Base-by-base conservation (phyloP, 2,329 filamentous ascomycete species). In the Hymenoscyphus linearis region DNA sequence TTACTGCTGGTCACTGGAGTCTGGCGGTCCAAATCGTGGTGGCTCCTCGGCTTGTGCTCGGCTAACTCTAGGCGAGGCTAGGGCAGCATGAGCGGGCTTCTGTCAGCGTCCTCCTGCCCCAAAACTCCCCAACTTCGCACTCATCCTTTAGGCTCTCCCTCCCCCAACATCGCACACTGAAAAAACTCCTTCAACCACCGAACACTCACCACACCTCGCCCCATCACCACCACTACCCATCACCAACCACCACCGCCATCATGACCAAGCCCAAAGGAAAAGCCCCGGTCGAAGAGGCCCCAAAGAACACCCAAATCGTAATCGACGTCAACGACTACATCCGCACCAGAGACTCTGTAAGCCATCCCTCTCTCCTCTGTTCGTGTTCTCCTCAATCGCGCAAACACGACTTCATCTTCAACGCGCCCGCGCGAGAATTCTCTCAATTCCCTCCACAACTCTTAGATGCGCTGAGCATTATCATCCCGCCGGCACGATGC, bases 261-360 rank as follows among this genome's bases (percentile, higher is more conserved):
- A 58, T 61, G 64, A 71, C 67, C 57, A 78, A 77, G 76, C 72
- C 75, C 61, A 74, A 75, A 60, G 69, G 73, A 52, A 77, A 77
- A 72, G 77, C 77, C 66, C 47, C 68, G 7, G 75, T 75, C 12
- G 69, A 69, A 52, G 40, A 47, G 40, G 72, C 66, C 54, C 44
- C 60, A 54, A 67, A 65, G 52, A 64, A 66, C 36, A 65, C 63
- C 54, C 69, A 69, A n/a, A 60, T 72, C 31, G 63, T 64, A 50
- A 84, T 89, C 66, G 85, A 91, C 64, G 81, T 89, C 61, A 87
- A 91, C 62, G 88, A 90, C 74, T 93, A 93, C 74, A 82, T 90
- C 63, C 82, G 87, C 72, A 91, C 92, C 55, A 85, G 91, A 71
- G 91, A 96, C 74, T 87, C 85, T 74, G 91, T 96, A 86, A 70